Percentiles rank a stretch among this genome's conserved stretches.
Conservation (phyloP, 345 rosid genomes). For the Kernera saxatilis region DNA sequence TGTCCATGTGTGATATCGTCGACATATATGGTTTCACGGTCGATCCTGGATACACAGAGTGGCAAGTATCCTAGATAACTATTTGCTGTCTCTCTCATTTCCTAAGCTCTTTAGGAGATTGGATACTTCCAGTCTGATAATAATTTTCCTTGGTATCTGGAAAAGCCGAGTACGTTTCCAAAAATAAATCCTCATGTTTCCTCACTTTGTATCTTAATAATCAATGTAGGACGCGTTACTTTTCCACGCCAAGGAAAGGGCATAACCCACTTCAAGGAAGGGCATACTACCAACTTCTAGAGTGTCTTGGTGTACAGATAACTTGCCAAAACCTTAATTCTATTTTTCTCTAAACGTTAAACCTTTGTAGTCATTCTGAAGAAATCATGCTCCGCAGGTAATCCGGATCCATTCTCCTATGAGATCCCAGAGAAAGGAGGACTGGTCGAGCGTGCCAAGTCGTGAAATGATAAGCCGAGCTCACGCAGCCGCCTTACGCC, state of each 20-base stretch:
- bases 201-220: not conserved
- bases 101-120: not conserved
- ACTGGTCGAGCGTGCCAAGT: conserved; percentile 84
- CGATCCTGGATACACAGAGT: conserved; percentile 98
- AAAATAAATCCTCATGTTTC: not conserved
- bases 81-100: not conserved
- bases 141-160: not conserved
- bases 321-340: not conserved
- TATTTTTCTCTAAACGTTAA: not conserved
- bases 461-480: conserved; percentile 67
- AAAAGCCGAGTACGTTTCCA: not conserved
- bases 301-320: conserved; percentile 85
- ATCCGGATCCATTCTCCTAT: conserved; percentile 94
- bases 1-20: conserved; percentile 91
- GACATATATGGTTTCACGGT: conserved; percentile 96
- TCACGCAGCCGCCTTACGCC: conserved; percentile 69
- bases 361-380: conserved; percentile 5
- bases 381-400: conserved; percentile 42
- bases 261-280: conserved; percentile 98
- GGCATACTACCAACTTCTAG: conserved; percentile 94
- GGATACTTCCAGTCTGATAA: not conserved
- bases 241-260: conserved; percentile 88
- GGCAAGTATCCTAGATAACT: conserved; percentile 40
- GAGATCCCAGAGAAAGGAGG: conserved; percentile 69
- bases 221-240: conserved; percentile 77